phyloP scores from a whole-genome alignment of 2,329 filamentous ascomycete species.

The Diaporthe caulivora region DNA sequence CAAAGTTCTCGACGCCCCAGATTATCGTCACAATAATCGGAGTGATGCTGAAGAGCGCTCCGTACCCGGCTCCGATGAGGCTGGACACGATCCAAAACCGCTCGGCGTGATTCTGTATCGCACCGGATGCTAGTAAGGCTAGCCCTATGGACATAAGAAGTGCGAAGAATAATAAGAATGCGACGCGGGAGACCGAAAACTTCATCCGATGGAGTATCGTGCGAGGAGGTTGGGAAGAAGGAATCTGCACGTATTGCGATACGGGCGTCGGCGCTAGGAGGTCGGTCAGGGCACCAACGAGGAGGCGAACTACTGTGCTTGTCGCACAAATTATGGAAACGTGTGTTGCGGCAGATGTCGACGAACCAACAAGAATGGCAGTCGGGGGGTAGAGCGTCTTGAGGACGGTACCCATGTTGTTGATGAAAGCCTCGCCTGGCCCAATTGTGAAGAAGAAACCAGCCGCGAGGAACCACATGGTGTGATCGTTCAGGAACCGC shows the following conservation, averaged over 20 bases:
- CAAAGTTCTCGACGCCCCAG: slow-evolving; percentile 99
- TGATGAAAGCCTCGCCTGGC: slow-evolving; percentile 97
- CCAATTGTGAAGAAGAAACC: slow-evolving; percentile 95
- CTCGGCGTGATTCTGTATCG: slow-evolving; percentile 78
- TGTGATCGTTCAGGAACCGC: slow-evolving; percentile 85
- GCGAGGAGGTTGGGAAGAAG: slow-evolving; percentile 47
- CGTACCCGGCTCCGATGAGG: slow-evolving; percentile 90
- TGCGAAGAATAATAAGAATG: slow-evolving; percentile 82
- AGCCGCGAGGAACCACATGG: slow-evolving; percentile 94
- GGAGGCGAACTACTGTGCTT: slow-evolving; percentile 89
- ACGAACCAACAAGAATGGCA: slow-evolving; percentile 53
- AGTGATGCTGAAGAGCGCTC: slow-evolving; percentile 88
- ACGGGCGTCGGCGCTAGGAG: slow-evolving; percentile 79
- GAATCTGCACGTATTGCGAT: slow-evolving; percentile 67
- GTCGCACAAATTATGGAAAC: slow-evolving; percentile 93
- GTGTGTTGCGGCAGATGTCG: slow-evolving; percentile 82
- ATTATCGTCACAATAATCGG: slow-evolving; percentile 97
- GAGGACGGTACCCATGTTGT: slow-evolving; percentile 95
- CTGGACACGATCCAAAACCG: slow-evolving; percentile 90
- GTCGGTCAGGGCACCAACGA: slow-evolving; percentile 91
- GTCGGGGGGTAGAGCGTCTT: slow-evolving; percentile 80
- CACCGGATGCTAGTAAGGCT: slow-evolving; percentile 80
- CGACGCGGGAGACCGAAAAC: slow-evolving; percentile 80
- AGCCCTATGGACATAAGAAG: slow-evolving; percentile 81
- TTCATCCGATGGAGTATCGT: slow-evolving; percentile 46